Evolutionary conservation across 768 basidiomycete genomes (phyloP).

Genomic region (Psilocybe tampanensis): DNA sequence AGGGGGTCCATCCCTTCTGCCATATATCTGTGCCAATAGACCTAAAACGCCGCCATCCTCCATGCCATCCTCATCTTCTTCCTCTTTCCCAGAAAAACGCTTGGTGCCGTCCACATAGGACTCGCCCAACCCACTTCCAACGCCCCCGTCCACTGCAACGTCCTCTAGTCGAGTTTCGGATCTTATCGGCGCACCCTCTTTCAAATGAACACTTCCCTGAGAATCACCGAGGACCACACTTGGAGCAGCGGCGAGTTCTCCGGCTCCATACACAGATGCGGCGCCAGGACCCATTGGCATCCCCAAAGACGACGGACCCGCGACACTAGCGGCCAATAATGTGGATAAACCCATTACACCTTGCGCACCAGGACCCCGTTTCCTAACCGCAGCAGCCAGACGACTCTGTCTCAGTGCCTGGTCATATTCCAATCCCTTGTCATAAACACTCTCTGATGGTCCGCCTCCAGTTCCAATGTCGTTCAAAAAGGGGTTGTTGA

Average conservation of each 20-base stretch:
- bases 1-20: slow-evolving; percentile 50
- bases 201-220: slow-evolving; percentile 36
- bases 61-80: slow-evolving; percentile 63
- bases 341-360: slow-evolving; percentile 54
- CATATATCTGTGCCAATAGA: slow-evolving; percentile 85
- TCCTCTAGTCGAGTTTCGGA: slow-evolving; percentile 46
- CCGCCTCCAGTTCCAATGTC: slow-evolving; percentile 8
- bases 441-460: slow-evolving; percentile 33
- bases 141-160: slow-evolving; percentile 51
- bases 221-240: slow-evolving; percentile 80
- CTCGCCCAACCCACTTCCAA: slow-evolving; percentile 65
- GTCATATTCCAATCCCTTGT: slow-evolving; percentile 75
- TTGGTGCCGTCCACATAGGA: slow-evolving; percentile 76
- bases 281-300: slow-evolving; percentile 26
- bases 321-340: slow-evolving; percentile 32
- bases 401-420: slow-evolving; percentile 74
- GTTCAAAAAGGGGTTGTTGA: slow-evolving; percentile 34
- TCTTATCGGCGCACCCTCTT: slow-evolving; percentile 1
- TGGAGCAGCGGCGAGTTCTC: slow-evolving; percentile 56
- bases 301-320: slow-evolving; percentile 16
- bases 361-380: slow-evolving; percentile 38
- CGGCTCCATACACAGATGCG: slow-evolving; percentile 46
- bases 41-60: slow-evolving; percentile 87
- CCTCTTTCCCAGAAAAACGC: slow-evolving; percentile 37
- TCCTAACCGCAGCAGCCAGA: slow-evolving; percentile 50